These are phyloP conservation scores for Salix brachista DNA, from an alignment of 345 rosid genomes.

Conservation along the genomic window DNA sequence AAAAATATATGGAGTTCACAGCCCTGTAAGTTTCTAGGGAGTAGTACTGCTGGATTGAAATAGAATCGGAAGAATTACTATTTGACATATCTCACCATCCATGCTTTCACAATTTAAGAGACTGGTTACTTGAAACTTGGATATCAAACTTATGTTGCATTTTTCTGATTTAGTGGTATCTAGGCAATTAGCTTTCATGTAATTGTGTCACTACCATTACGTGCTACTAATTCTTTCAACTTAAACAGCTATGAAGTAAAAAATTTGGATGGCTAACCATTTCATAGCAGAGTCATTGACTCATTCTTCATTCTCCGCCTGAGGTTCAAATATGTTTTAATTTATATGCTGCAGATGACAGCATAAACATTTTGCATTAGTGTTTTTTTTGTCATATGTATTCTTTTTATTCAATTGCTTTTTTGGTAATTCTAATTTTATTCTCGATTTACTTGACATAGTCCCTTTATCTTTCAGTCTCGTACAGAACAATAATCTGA, in stretches of 20 bases:
- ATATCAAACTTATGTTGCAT: background rate
- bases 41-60: background rate
- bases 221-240: background rate
- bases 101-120: background rate
- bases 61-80: background rate
- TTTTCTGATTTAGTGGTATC: conserved; percentile 2
- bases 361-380: background rate
- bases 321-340: background rate
- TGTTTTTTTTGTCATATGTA: background rate
- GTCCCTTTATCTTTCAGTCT: conserved; percentile 44
- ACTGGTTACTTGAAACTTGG: background rate
- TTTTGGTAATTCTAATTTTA: conserved; percentile 7
- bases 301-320: background rate
- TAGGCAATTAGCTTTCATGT: background rate
- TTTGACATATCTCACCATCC: background rate
- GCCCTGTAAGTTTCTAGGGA: background rate
- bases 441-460: conserved; percentile 9
- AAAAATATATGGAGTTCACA: background rate
- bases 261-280: background rate
- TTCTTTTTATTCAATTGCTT: background rate
- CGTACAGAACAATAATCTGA: conserved; percentile 83
- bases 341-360: background rate
- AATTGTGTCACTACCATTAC: background rate
- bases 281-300: background rate
- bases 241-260: background rate